Conservation (phyloP, 306 rosid species). For the Sesbania bispinosa region DNA sequence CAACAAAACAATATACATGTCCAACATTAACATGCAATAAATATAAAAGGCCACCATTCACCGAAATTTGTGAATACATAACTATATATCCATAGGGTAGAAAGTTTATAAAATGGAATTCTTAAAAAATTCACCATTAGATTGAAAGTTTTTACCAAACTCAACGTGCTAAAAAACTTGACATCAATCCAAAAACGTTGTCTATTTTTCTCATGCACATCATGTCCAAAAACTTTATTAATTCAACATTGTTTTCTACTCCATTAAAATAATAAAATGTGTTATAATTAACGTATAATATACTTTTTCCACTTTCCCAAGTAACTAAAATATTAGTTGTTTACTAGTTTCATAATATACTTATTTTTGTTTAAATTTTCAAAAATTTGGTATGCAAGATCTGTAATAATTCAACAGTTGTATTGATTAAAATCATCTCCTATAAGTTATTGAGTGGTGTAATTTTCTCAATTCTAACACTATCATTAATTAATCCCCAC, state of each 20-base stretch:
- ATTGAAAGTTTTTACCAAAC: not conserved
- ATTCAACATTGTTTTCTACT: not conserved
- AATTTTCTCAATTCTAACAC: not conserved
- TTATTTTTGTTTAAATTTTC: not conserved
- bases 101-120: not conserved
- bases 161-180: not conserved
- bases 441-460: not conserved
- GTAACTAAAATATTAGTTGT: too few species aligned
- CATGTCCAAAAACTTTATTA: not conserved
- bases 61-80: too few species aligned
- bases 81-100: too few species aligned
- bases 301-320: too few species aligned
- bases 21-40: too few species aligned
- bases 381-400: not conserved
- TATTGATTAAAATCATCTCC: not conserved
- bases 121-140: not conserved
- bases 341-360: constrained; percentile 13
- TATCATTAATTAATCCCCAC: not conserved
- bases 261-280: not conserved
- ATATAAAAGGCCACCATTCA: too few species aligned
- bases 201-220: not conserved
- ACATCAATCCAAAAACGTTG: not conserved
- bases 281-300: not conserved
- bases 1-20: not conserved
- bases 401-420: not conserved